These are phyloP conservation scores for Epichloe scottii DNA, from an alignment of 2,329 filamentous ascomycete species.

Conservation along the genomic window DNA sequence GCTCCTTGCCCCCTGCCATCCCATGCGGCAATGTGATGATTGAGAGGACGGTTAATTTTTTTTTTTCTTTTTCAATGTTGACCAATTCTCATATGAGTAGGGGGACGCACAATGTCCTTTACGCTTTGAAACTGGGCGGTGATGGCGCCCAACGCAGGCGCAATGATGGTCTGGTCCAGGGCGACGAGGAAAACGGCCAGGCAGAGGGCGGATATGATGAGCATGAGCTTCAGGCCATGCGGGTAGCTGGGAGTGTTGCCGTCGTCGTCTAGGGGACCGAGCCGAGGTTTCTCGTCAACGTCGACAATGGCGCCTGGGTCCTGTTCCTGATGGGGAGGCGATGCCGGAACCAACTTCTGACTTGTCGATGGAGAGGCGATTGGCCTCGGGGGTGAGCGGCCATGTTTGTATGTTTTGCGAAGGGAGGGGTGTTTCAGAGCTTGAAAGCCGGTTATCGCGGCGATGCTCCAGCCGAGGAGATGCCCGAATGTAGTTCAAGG, in stretches of 20 bases:
- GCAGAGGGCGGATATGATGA: conserved; percentile 32
- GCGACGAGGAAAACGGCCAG: conserved; percentile 37
- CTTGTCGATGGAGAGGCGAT: conserved; percentile 17
- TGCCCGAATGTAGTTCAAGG: too few relatives aligned
- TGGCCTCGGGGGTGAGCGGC: not conserved
- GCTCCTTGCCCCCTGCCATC: not conserved
- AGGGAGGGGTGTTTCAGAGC: too few relatives aligned
- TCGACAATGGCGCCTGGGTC: not conserved
- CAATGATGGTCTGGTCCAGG: conserved; percentile 39
- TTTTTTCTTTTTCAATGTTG: too few relatives aligned
- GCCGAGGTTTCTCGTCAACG: conserved; percentile 1
- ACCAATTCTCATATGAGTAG: too few relatives aligned
- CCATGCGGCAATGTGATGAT: not conserved
- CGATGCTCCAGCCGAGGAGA: too few relatives aligned
- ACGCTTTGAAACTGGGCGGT: conserved; percentile 31
- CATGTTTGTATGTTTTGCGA: not conserved
- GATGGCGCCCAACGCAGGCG: conserved; percentile 39
- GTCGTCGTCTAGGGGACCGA: conserved; percentile 3
- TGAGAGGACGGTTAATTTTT: too few relatives aligned
- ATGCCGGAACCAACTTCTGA: conserved; percentile 18
- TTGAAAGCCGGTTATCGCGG: too few relatives aligned
- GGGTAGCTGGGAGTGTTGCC: conserved; percentile 23
- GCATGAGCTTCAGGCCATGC: conserved; percentile 22
- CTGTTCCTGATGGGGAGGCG: conserved; percentile 3
- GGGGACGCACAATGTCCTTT: conserved; percentile 29